A percentile compares a stretch with the other conserved stretches of the same genome.
These are phyloP conservation scores for Globisporangium parvum DNA, from an alignment of 352 stramenopile genomes.

Conservation along the genomic window DNA sequence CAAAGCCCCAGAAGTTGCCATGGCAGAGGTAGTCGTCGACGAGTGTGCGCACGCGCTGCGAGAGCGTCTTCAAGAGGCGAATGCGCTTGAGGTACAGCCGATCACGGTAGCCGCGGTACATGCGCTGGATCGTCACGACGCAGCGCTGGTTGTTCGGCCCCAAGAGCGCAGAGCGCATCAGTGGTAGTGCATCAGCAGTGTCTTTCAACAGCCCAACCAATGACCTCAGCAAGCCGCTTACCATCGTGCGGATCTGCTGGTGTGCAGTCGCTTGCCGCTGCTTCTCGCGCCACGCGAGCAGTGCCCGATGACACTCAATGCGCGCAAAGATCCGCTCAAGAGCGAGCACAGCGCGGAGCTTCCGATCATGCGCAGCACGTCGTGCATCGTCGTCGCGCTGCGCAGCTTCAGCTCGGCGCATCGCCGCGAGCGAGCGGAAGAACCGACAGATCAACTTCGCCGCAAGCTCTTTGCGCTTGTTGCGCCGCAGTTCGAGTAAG, in stretches of 20 bases:
- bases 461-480: conserved; percentile 19
- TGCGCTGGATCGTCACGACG: conserved; percentile 36
- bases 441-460: conserved; percentile 24
- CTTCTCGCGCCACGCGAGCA: conserved; percentile 28
- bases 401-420: conserved; percentile 1
- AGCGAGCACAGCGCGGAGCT: conserved; percentile 1
- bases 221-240: not conserved
- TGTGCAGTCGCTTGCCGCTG: conserved; percentile 18
- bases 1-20: conserved; percentile 54
- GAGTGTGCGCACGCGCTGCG: conserved; percentile 29
- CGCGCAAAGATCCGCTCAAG: conserved; percentile 8
- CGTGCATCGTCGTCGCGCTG: conserved; percentile 3
- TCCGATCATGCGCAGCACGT: conserved; percentile 3
- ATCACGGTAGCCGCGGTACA: conserved; percentile 45
- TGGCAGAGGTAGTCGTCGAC: conserved; percentile 42
- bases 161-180: not conserved
- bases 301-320: conserved; percentile 14
- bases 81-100: conserved; percentile 36
- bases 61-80: conserved; percentile 29
- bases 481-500: conserved; percentile 16
- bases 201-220: not conserved
- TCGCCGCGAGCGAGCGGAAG: conserved; percentile 15
- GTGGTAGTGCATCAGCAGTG: not conserved
- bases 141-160: conserved; percentile 7
- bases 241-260: conserved; percentile 15